These are phyloP conservation scores for Aspergillus hancockii DNA, from an alignment of 495 filamentous ascomycete species.

Conservation along the genomic window DNA sequence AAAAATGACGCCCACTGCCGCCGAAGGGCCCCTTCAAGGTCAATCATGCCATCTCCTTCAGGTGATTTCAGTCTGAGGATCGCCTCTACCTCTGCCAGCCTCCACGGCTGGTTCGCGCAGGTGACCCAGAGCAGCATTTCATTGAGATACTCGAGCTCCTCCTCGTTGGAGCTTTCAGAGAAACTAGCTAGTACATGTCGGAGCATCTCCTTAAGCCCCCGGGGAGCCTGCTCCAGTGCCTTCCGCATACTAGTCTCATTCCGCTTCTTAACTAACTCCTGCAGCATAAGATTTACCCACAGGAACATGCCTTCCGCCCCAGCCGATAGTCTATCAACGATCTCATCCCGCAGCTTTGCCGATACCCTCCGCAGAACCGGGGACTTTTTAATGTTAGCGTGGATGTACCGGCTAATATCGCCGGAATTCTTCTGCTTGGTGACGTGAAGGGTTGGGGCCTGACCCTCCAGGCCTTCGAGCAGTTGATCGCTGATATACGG, in stretches of 20 bases:
- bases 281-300: constrained; percentile 36
- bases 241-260: constrained; percentile 27
- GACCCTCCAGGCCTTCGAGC: constrained; percentile 21
- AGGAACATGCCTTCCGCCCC: constrained; percentile 41
- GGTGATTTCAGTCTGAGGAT: constrained; percentile 27
- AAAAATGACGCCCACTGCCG: constrained; percentile 40
- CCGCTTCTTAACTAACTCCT: constrained; percentile 32
- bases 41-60: constrained; percentile 32
- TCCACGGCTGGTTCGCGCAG: constrained; percentile 24
- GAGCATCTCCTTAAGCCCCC: constrained; percentile 34
- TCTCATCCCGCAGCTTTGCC: constrained; percentile 23
- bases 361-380: constrained; percentile 24
- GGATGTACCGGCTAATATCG: constrained; percentile 34
- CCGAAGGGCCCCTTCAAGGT: constrained; percentile 34
- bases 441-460: constrained; percentile 32
- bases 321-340: constrained; percentile 28
- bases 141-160: constrained; percentile 33
- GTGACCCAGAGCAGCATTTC: constrained; percentile 36
- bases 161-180: constrained; percentile 21
- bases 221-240: constrained; percentile 29
- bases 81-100: constrained; percentile 31
- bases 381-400: constrained; percentile 29
- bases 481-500: constrained; percentile 29
- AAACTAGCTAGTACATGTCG: constrained; percentile 33
- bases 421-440: constrained; percentile 28